phyloP scores from a whole-genome alignment of 257 asterid species.

The Datura wrightii region DNA sequence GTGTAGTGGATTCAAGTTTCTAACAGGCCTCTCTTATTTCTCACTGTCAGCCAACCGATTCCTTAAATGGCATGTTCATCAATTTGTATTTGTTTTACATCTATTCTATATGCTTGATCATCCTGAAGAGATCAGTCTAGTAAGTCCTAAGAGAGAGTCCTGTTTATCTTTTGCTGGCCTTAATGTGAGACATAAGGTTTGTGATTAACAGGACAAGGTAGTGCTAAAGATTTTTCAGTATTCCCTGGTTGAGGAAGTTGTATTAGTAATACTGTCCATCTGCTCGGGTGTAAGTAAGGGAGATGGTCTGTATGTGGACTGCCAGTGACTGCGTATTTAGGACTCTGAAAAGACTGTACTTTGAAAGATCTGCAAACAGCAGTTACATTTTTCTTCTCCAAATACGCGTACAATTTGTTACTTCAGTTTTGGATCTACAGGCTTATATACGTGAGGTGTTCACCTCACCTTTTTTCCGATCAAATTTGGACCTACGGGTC shows the following conservation, averaged over 20 bases:
- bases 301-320: background rate
- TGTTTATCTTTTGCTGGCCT: background rate
- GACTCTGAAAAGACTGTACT: background rate
- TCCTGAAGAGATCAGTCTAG: slow-evolving; percentile 1
- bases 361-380: background rate
- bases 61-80: background rate
- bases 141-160: background rate
- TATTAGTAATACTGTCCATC: background rate
- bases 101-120: background rate
- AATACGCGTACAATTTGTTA: background rate
- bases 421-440: background rate
- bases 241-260: background rate
- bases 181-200: background rate
- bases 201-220: background rate
- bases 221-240: background rate
- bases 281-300: background rate
- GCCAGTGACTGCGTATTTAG: background rate
- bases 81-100: background rate
- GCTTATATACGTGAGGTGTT: background rate
- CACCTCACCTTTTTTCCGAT: background rate
- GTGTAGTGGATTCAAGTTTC: slow-evolving; percentile 26
- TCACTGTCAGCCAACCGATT: background rate
- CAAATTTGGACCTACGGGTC: too few species aligned
- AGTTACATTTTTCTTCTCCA: background rate
- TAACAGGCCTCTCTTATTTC: background rate